Percentiles rank a stretch among this genome's conserved stretches.
These are phyloP conservation scores for Thelephora ganbajun DNA, from an alignment of 768 basidiomycete genomes.

Conservation along the genomic window DNA sequence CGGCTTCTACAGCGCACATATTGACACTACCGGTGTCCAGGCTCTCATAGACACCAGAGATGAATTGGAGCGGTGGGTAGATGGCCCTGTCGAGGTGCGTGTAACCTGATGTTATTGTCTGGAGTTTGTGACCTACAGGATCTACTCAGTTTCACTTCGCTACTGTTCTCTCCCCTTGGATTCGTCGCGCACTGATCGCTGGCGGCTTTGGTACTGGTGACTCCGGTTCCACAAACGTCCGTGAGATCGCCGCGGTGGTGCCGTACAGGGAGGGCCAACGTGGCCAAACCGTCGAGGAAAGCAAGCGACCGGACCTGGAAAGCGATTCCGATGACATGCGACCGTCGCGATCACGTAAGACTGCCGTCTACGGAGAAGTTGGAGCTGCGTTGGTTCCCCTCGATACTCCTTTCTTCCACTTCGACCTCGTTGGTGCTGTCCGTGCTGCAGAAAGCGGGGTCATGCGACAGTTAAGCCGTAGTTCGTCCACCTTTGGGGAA, in stretches of 20 bases:
- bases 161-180: slow-evolving; percentile 86
- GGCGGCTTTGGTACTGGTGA: slow-evolving; percentile 82
- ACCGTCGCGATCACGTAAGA: background rate
- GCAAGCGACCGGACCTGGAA: slow-evolving; percentile 6
- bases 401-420: slow-evolving; percentile 81
- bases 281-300: slow-evolving; percentile 8
- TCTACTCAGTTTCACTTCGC: slow-evolving; percentile 79
- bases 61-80: slow-evolving; percentile 81
- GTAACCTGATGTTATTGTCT: background rate
- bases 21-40: slow-evolving; percentile 89
- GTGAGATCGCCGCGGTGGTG: slow-evolving; percentile 71
- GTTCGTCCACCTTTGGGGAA: too few species aligned
- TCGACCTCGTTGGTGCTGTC: slow-evolving; percentile 67
- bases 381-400: slow-evolving; percentile 25
- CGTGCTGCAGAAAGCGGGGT: slow-evolving; percentile 43
- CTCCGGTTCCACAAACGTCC: slow-evolving; percentile 20
- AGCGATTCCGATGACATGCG: slow-evolving; percentile 4
- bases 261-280: slow-evolving; percentile 36
- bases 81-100: slow-evolving; percentile 56
- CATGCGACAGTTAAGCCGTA: too few species aligned
- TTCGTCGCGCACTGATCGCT: slow-evolving; percentile 74
- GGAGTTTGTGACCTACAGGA: background rate
- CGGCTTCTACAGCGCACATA: slow-evolving; percentile 42
- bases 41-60: slow-evolving; percentile 78
- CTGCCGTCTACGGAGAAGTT: slow-evolving; percentile 5